phyloP scores from a whole-genome alignment of 1,284 basidiomycete species.

The Pseudozyma pruni region DNA sequence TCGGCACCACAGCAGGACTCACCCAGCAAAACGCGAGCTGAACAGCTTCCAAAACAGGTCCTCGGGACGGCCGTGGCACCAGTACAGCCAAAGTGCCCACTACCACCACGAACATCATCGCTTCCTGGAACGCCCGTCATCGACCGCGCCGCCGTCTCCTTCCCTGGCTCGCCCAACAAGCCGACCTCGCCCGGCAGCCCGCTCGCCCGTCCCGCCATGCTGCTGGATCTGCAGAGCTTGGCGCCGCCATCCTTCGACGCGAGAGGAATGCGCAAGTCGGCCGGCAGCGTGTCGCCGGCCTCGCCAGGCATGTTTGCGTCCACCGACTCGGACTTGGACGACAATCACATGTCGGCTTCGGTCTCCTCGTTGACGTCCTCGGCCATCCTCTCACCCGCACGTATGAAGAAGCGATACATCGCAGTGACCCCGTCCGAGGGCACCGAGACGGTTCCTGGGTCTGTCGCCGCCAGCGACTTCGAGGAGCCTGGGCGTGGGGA shows the following conservation, averaged over 20 bases:
- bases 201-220: constrained; percentile 26
- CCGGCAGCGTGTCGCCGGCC: constrained; percentile 7
- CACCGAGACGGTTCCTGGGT: constrained; percentile 45
- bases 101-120: constrained; percentile 38
- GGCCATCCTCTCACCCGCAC: constrained; percentile 12
- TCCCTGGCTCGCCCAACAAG: constrained; percentile 43
- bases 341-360: constrained; percentile 29
- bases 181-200: constrained; percentile 19
- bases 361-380: constrained; percentile 31
- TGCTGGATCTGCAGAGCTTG: constrained; percentile 29
- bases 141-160: constrained; percentile 13
- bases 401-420: constrained; percentile 17
- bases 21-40: not conserved
- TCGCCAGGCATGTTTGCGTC: constrained; percentile 33
- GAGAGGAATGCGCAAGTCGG: not conserved
- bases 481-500: constrained; percentile 31
- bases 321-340: constrained; percentile 36
- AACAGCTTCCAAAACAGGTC: not conserved
- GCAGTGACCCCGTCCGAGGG: constrained; percentile 40
- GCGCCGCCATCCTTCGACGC: constrained; percentile 17
- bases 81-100: constrained; percentile 13
- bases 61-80: constrained; percentile 2
- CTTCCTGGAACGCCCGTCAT: constrained; percentile 26
- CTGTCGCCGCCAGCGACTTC: constrained; percentile 36
- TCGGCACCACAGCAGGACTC: no score